A percentile compares a stretch with the other conserved stretches of the same genome.
phyloP scores from a whole-genome alignment of 805 yeast species.

The Candida ascalaphidarum region DNA sequence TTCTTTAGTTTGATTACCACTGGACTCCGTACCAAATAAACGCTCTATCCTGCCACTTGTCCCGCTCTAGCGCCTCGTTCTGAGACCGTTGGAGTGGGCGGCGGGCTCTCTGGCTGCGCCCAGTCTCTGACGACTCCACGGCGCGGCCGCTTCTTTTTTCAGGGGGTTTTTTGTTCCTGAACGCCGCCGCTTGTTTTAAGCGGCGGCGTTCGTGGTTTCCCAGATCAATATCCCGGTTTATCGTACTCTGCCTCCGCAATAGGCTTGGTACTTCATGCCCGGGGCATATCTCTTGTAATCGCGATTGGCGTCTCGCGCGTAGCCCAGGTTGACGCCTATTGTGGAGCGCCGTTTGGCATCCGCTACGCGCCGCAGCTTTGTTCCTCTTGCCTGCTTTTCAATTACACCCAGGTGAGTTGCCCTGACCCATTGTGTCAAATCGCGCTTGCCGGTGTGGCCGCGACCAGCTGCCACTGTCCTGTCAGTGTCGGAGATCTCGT shows the following conservation, averaged over 20 bases:
- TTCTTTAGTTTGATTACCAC: conserved; percentile 18
- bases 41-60: conserved; percentile 14
- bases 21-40: conserved; percentile 22
- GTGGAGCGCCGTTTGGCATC: too few species aligned
- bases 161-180: conserved; percentile 21
- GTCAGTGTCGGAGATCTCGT: too few species aligned
- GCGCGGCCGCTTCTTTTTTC: conserved; percentile 15
- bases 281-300: conserved; percentile 30
- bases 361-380: too few species aligned
- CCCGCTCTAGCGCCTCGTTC: conserved; percentile 15
- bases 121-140: conserved; percentile 1
- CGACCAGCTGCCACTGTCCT: too few species aligned
- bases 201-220: conserved; percentile 22
- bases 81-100: conserved; percentile 8
- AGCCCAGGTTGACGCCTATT: too few species aligned
- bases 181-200: too few species aligned
- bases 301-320: too few species aligned
- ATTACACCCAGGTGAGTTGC: too few species aligned
- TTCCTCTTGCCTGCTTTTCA: too few species aligned
- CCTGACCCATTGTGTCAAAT: too few species aligned
- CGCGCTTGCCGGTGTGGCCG: too few species aligned
- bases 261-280: conserved; percentile 43
- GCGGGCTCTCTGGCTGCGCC: conserved; percentile 12
- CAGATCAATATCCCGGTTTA: conserved; percentile 34
- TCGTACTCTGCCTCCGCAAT: conserved; percentile 34